Base-by-base conservation (phyloP, 495 filamentous ascomycete species). In the Chaetomium fimeti region DNA sequence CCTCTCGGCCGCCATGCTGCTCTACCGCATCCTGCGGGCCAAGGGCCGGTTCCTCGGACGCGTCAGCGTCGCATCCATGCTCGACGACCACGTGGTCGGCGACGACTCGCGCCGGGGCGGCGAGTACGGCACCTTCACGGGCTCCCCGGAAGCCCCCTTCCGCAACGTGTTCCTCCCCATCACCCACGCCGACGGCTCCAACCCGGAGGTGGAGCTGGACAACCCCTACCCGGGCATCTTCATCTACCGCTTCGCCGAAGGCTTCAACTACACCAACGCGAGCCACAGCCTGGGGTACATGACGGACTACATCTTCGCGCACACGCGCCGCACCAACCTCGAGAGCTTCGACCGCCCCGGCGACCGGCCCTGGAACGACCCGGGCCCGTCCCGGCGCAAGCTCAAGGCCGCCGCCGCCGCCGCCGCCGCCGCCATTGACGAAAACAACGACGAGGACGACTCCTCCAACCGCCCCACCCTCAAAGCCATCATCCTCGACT, bases 161-260 rank as follows among this genome's bases (percentile, higher is more conserved):
- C 85, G 92, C 15, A 91, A 91, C 51, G 86, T 97, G 48, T 98
- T 93, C 82, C 80, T 98, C n/a, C 94, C 94, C 6, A 82, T 97
- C 66, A 88, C 90, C 65, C 92, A 93, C 72, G 78, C 81, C 22
- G 94, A 98, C 72, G 94, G 94, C 53, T 92, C 90, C 16, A 98
- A 98, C 74, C 94, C 95, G 2, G 82, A 89, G 22, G 80, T 98
- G 61, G 84, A 91, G 4, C 79, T 96, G 11, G 79, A 88, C 62
- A 86, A 84, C 65, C 94, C 94, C 8, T 92, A 92, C 71, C 93
- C 94, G 0, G 94, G 94, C 63, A 87, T 98, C 69, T 98, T 98
- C 80, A 97, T 98, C 74, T 98, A 97, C 78, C 87, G 94, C 47
- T 98, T 98, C 78, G 88, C 91, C 5, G 94, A 98, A 79, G 92